Evolutionary conservation across 2,329 filamentous ascomycete species (phyloP).

Genomic region (Aspergillus aculeatus): DNA sequence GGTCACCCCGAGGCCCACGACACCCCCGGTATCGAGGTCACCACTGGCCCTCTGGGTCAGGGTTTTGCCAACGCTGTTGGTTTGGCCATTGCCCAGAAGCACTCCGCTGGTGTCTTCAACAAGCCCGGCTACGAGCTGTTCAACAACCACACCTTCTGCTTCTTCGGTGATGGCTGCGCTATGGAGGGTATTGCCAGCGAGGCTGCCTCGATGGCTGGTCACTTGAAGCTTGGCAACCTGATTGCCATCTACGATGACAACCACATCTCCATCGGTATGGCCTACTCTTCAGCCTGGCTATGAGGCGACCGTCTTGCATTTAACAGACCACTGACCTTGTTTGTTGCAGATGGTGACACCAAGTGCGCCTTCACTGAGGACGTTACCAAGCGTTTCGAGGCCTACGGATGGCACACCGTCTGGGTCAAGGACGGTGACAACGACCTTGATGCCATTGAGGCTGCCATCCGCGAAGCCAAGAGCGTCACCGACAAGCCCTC

Average conservation of each 20-base stretch:
- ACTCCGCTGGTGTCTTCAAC: conserved; percentile 91
- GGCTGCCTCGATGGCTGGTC: conserved; percentile 87
- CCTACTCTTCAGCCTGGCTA: not conserved
- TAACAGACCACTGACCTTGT: not conserved
- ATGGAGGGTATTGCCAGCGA: conserved; percentile 97
- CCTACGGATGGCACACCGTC: conserved; percentile 93
- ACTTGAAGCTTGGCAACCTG: conserved; percentile 96
- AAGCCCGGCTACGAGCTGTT: conserved; percentile 88
- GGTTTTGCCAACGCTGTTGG: conserved; percentile 97
- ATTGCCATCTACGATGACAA: conserved; percentile 98
- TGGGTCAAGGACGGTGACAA: conserved; percentile 83
- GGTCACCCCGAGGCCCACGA: conserved; percentile 97
- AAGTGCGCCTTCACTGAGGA: conserved; percentile 97
- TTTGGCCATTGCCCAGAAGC: conserved; percentile 93
- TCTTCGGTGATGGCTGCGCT: conserved; percentile 97
- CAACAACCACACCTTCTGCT: conserved; percentile 95
- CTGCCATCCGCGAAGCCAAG: conserved; percentile 80
- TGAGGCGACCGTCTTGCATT: not conserved
- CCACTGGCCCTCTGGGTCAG: conserved; percentile 95
- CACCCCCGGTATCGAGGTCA: conserved; percentile 95
- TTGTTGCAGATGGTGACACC: conserved; percentile 76
- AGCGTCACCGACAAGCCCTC: conserved; percentile 93
- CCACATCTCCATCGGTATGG: conserved; percentile 78
- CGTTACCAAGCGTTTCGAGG: conserved; percentile 87
- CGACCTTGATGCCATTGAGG: conserved; percentile 84